These are phyloP conservation scores for Trichophyton rubrum DNA, from an alignment of 2,329 filamentous ascomycete species.

Conservation along the genomic window DNA sequence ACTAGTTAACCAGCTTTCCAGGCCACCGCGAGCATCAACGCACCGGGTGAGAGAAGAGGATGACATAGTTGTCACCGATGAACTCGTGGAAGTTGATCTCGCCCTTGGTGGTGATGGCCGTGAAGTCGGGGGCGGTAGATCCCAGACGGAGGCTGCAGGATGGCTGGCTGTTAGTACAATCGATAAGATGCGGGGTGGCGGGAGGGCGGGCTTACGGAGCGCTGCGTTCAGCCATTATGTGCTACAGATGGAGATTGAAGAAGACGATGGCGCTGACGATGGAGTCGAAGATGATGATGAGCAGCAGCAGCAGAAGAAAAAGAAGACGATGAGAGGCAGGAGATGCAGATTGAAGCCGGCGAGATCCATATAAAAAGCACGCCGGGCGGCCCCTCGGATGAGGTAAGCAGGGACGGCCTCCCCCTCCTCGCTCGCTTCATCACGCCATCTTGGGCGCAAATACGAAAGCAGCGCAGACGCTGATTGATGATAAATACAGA, in stretches of 20 bases:
- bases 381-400: background rate
- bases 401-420: background rate
- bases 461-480: background rate
- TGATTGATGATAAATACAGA: background rate
- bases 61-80: constrained; percentile 57
- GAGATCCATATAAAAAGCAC: background rate
- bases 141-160: constrained; percentile 47
- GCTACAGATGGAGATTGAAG: background rate
- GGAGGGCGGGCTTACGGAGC: constrained; percentile 26
- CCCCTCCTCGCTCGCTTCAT: background rate
- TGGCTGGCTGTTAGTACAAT: background rate
- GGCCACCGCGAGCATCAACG: constrained; percentile 8
- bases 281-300: background rate
- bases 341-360: background rate
- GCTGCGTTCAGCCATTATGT: constrained; percentile 32
- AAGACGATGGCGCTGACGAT: constrained; percentile 3
- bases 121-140: constrained; percentile 55
- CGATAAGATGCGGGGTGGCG: background rate
- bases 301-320: background rate
- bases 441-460: background rate
- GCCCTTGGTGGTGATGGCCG: constrained; percentile 54
- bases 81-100: constrained; percentile 60
- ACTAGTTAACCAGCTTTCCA: background rate
- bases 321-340: background rate
- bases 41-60: constrained; percentile 59